phyloP scores from a whole-genome alignment of 257 asterid species.

The Vinca minor region DNA sequence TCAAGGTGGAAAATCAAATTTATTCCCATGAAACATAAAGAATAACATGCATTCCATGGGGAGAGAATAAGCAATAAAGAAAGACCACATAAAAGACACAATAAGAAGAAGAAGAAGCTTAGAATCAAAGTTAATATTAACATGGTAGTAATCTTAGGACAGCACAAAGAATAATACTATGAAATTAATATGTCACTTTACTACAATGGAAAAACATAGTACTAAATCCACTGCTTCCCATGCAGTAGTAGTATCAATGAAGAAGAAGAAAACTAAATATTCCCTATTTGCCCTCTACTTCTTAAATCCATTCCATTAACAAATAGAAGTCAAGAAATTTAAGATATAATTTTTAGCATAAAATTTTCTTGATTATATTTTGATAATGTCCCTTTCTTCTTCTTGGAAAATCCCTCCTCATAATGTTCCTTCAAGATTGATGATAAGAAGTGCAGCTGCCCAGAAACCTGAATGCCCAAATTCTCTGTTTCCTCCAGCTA shows the following conservation, averaged over 20 bases:
- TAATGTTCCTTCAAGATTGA: constrained; percentile 19
- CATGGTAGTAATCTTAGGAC: not conserved
- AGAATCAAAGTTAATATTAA: constrained; percentile 29
- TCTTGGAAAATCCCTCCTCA: constrained; percentile 16
- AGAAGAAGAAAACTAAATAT: constrained; percentile 68
- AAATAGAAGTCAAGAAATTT: not conserved
- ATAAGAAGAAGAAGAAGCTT: constrained; percentile 18
- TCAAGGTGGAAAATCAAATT: not conserved
- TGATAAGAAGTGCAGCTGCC: constrained; percentile 16
- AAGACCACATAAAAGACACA: too few species aligned
- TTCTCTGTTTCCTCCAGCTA: constrained; percentile 44
- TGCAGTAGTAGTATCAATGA: constrained; percentile 37
- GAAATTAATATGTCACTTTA: constrained; percentile 8
- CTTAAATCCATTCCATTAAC: constrained; percentile 24
- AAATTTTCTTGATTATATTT: not conserved
- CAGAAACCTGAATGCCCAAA: constrained; percentile 25
- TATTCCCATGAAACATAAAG: constrained; percentile 5
- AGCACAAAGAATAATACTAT: not conserved
- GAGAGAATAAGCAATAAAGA: too few species aligned
- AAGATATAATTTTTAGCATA: not conserved
- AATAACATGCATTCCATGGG: not conserved
- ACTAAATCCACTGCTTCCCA: constrained; percentile 15
- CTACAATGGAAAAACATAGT: constrained; percentile 3
- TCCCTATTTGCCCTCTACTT: constrained; percentile 32
- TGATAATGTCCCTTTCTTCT: constrained; percentile 42